Percentiles rank a stretch among this genome's conserved stretches.
Evolutionary conservation across 495 filamentous ascomycete species (phyloP).

Genomic region (Lasiosphaeria miniovina): DNA sequence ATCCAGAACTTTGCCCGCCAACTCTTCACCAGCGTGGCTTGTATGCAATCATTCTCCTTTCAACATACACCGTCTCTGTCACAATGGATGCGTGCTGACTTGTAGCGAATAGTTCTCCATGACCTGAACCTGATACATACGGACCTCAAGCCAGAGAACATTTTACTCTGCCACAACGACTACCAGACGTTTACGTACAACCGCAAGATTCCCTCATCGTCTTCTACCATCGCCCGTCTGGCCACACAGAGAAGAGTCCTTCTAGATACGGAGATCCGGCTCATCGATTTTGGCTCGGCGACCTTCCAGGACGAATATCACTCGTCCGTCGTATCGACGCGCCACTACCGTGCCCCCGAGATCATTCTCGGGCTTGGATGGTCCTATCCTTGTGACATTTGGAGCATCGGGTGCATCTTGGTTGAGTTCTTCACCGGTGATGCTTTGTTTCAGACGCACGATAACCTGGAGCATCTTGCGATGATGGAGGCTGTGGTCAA

Average conservation of each 20-base stretch:
- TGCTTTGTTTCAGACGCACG: constrained; percentile 95
- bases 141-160: constrained; percentile 97
- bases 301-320: constrained; percentile 99
- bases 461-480: constrained; percentile 96
- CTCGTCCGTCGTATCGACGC: constrained; percentile 91
- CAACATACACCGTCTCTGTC: background rate
- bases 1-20: constrained; percentile 96
- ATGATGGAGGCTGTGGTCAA: constrained; percentile 97
- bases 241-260: constrained; percentile 84
- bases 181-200: constrained; percentile 99
- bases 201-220: constrained; percentile 88
- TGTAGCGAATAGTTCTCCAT: constrained; percentile 68
- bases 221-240: constrained; percentile 67
- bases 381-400: constrained; percentile 97
- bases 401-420: constrained; percentile 98
- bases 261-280: constrained; percentile 90
- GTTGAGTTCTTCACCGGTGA: constrained; percentile 99
- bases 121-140: constrained; percentile 98
- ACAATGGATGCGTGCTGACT: constrained; percentile 24
- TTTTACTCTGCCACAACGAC: constrained; percentile 80
- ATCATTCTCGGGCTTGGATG: constrained; percentile 96
- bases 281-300: constrained; percentile 97
- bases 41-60: constrained; percentile 56
- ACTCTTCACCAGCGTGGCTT: constrained; percentile 95
- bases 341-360: constrained; percentile 94